Conservation (phyloP, 306 rosid genomes). For the Parietaria judaica region DNA sequence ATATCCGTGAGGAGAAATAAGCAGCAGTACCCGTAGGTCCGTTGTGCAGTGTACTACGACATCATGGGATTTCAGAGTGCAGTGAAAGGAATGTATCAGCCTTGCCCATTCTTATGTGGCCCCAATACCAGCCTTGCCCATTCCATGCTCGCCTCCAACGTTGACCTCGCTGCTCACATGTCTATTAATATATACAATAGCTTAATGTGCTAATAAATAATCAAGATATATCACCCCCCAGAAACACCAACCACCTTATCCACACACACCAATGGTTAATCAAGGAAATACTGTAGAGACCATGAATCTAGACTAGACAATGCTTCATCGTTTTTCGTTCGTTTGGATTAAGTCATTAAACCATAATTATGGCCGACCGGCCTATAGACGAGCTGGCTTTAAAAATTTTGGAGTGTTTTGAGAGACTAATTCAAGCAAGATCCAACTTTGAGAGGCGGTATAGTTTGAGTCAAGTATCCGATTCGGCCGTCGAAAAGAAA, state of each 20-base stretch:
- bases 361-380: no score
- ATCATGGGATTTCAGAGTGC: conserved; percentile 8
- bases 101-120: conserved; percentile 12
- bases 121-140: conserved; percentile 8
- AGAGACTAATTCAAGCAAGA: no score
- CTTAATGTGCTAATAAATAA: not conserved
- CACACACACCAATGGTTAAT: conserved; percentile 2
- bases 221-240: not conserved
- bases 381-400: no score
- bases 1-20: no score
- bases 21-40: conserved; percentile 5
- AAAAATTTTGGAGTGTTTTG: no score
- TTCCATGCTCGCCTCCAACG: conserved; percentile 6
- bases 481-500: no score
- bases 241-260: not conserved
- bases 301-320: not conserved
- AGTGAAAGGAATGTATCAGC: not conserved
- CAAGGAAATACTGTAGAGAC: not conserved
- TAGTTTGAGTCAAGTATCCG: no score
- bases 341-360: no score
- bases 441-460: no score
- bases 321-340: not conserved
- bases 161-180: conserved; percentile 13
- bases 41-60: conserved; percentile 1
- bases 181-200: not conserved